phyloP scores from a whole-genome alignment of 2,329 filamentous ascomycete species.

The Colletotrichum brevisporum region DNA sequence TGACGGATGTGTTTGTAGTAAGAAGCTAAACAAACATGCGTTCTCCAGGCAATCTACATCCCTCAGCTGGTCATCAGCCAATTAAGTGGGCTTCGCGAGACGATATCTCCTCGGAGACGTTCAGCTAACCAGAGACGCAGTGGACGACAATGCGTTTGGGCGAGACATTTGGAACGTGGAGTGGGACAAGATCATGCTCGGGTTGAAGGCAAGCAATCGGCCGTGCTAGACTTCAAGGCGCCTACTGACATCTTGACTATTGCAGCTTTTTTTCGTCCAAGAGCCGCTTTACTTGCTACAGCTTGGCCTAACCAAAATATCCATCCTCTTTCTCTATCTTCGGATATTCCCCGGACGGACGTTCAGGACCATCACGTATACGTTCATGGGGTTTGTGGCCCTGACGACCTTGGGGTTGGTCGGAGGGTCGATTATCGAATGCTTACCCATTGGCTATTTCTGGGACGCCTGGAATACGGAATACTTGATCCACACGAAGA shows the following conservation, averaged over 20 bases:
- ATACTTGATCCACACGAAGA: constrained; percentile 13
- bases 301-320: constrained; percentile 7
- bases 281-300: constrained; percentile 19
- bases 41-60: constrained; percentile 1
- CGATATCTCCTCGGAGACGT: neutral
- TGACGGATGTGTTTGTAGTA: neutral
- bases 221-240: neutral
- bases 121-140: neutral
- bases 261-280: constrained; percentile 17
- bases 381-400: constrained; percentile 14
- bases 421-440: constrained; percentile 10
- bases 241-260: neutral
- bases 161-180: constrained; percentile 24
- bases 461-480: constrained; percentile 22
- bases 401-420: neutral
- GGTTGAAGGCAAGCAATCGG: constrained; percentile 5
- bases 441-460: constrained; percentile 21
- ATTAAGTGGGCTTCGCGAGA: neutral
- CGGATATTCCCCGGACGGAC: constrained; percentile 15
- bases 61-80: constrained; percentile 17
- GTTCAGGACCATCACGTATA: constrained; percentile 10
- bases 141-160: constrained; percentile 22
- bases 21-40: neutral
- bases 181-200: constrained; percentile 22
- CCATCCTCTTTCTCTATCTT: constrained; percentile 16